phyloP scores from a whole-genome alignment of 352 stramenopile species.

The Phytophthora kernoviae region DNA sequence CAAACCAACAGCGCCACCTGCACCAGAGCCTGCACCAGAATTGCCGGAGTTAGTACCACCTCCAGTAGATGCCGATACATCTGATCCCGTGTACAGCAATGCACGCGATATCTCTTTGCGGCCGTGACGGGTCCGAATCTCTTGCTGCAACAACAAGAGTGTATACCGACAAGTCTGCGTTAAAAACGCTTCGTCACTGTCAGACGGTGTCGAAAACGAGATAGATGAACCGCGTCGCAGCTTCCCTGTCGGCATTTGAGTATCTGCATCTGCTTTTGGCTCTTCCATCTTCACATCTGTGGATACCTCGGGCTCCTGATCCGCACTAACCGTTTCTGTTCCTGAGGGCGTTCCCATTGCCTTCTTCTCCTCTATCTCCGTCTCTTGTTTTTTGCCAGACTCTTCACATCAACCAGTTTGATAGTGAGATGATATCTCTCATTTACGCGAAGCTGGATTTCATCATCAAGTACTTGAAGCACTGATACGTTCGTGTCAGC shows the following conservation, averaged over 20 bases:
- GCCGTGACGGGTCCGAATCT: slow-evolving; percentile 78
- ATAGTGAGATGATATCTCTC: slow-evolving; percentile 76
- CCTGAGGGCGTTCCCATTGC: slow-evolving; percentile 1
- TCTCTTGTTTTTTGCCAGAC: slow-evolving; percentile 26
- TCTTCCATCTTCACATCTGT: slow-evolving; percentile 36
- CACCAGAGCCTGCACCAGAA: slow-evolving; percentile 6
- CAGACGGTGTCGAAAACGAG: slow-evolving; percentile 26
- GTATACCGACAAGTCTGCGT: slow-evolving; percentile 71
- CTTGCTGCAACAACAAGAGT: slow-evolving; percentile 77
- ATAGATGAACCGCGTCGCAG: slow-evolving; percentile 31
- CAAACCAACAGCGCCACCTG: slow-evolving; percentile 22
- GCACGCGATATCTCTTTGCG: slow-evolving; percentile 70
- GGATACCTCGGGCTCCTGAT: slow-evolving; percentile 13
- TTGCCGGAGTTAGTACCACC: slow-evolving; percentile 16
- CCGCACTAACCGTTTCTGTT: slow-evolving; percentile 3
- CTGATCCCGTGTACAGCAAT: slow-evolving; percentile 53
- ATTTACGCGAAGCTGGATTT: slow-evolving; percentile 79
- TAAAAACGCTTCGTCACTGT: slow-evolving; percentile 59
- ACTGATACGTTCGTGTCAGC: slow-evolving; percentile 59
- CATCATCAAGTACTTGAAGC: slow-evolving; percentile 80
- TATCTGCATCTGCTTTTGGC: slow-evolving; percentile 9
- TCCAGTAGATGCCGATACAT: slow-evolving; percentile 21
- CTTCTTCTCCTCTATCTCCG: slow-evolving; percentile 10
- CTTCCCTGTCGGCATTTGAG: slow-evolving; percentile 26
- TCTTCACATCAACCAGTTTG: slow-evolving; percentile 71